These are phyloP conservation scores for Claviceps citrina DNA, from an alignment of 2,329 filamentous ascomycete species.

Conservation along the genomic window DNA sequence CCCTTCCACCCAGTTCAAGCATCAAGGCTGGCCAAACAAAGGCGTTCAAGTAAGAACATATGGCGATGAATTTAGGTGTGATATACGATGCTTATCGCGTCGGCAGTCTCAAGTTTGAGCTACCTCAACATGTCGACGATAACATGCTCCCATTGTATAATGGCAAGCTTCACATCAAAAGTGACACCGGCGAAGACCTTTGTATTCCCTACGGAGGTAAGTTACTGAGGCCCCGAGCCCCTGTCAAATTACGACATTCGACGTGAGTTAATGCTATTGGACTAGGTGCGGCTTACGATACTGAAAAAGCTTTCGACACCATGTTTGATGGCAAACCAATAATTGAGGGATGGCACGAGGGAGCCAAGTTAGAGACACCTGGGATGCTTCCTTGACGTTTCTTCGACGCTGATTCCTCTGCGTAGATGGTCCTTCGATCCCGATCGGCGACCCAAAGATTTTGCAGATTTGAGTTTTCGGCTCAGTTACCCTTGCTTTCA, in stretches of 20 bases:
- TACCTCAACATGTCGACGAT: conserved; percentile 16
- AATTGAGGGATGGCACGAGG: conserved; percentile 9
- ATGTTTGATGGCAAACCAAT: conserved; percentile 19
- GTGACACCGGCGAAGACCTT: conserved; percentile 25
- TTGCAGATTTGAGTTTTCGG: conserved; percentile 15
- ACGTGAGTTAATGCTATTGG: neutral
- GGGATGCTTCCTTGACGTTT: neutral
- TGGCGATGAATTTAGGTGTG: neutral
- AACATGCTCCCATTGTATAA: conserved; percentile 27
- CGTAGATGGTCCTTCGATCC: conserved; percentile 20
- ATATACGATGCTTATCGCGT: neutral
- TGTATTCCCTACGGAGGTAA: conserved; percentile 27
- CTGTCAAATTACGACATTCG: neutral
- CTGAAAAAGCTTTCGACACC: conserved; percentile 23
- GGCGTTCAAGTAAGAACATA: conserved; percentile 13
- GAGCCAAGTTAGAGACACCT: neutral
- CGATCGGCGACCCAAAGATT: conserved; percentile 14
- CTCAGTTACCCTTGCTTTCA: conserved; percentile 20
- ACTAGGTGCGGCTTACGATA: conserved; percentile 22
- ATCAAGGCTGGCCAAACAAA: conserved; percentile 16
- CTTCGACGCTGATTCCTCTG: neutral
- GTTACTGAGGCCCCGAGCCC: neutral
- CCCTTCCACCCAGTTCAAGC: conserved; percentile 13
- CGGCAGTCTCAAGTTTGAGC: conserved; percentile 16
- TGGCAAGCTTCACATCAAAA: conserved; percentile 27